Base-by-base conservation (phyloP, 768 basidiomycete species). In the Boletales sp. region DNA sequence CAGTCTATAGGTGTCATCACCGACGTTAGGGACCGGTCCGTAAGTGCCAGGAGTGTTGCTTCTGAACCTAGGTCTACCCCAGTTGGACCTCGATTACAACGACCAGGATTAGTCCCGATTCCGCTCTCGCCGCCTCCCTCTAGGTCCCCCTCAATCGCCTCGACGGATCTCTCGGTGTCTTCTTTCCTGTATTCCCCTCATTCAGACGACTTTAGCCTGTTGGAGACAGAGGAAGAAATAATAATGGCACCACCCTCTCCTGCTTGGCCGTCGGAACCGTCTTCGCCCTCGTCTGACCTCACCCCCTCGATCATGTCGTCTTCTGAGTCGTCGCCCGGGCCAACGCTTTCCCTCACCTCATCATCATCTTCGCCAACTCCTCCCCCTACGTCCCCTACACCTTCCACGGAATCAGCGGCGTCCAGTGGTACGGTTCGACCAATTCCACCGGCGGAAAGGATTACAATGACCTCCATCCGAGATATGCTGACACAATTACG, bases 131-230 rank as follows among this genome's bases (percentile, higher is more conserved):
- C 79, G 4, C 80, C 81, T 4, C 70, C 74, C 14, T 34, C 55
- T 12, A 65, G 72, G 14, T 65, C 73, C 12, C 64, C 70, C 4
- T 76, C 81, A 3, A 69, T 73, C 5, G 69, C 66, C 33, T 73
- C 74, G 6, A 42, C 64, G 37, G 61, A 51, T 14, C 72, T 71
- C 11, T 58, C 55, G 7, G 55, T 61, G 49, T 80, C 79, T 0
- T 81, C 80, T 0, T 81, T 74, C 60, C 56, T 81, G 43, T 78
- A 78, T 4, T 81, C 79, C 15, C 85, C 87, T 53, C 84, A 90
- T 54, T 91, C 90, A 0, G 89, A 92, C 48, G 88, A 88, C 55
- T 69, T 73, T 33, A 68, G 70, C 70, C 52, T 74, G 64, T 61
- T 77, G 72, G 73, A 62, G 51, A 59, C 59, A n/a, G 72, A 72